These are phyloP conservation scores for Hyphochytrium catenoides DNA, from an alignment of 352 stramenopile genomes.

Conservation along the genomic window DNA sequence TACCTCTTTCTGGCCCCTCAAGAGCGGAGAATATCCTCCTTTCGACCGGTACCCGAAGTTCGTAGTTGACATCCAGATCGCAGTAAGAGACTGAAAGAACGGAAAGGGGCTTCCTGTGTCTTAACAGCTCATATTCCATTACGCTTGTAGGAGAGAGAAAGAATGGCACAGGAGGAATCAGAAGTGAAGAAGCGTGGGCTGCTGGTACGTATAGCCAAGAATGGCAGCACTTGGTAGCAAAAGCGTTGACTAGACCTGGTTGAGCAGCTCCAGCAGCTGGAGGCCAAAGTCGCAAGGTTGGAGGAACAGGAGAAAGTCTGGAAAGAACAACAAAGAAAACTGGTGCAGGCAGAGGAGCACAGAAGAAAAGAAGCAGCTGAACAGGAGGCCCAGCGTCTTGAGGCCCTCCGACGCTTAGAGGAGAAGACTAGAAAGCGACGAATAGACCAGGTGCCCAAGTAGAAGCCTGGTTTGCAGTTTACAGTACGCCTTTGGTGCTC, in stretches of 20 bases:
- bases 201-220: too few species aligned
- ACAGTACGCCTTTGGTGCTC: too few species aligned
- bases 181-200: constrained; percentile 31
- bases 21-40: constrained; percentile 38
- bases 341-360: constrained; percentile 31
- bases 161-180: constrained; percentile 42
- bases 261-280: constrained; percentile 21
- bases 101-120: too few species aligned
- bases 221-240: too few species aligned
- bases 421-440: constrained; percentile 28
- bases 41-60: constrained; percentile 49
- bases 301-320: constrained; percentile 34
- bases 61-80: constrained; percentile 54
- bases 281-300: constrained; percentile 32
- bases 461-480: constrained; percentile 8
- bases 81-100: constrained; percentile 18
- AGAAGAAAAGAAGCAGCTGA: constrained; percentile 24
- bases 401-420: constrained; percentile 37
- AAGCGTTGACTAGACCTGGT: too few species aligned
- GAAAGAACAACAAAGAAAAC: constrained; percentile 24
- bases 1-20: constrained; percentile 22
- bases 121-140: neutral
- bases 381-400: constrained; percentile 29
- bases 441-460: constrained; percentile 3
- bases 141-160: constrained; percentile 31